Evolutionary conservation across 495 filamentous ascomycete genomes (phyloP).

Genomic region (Penicillium paxilli): DNA sequence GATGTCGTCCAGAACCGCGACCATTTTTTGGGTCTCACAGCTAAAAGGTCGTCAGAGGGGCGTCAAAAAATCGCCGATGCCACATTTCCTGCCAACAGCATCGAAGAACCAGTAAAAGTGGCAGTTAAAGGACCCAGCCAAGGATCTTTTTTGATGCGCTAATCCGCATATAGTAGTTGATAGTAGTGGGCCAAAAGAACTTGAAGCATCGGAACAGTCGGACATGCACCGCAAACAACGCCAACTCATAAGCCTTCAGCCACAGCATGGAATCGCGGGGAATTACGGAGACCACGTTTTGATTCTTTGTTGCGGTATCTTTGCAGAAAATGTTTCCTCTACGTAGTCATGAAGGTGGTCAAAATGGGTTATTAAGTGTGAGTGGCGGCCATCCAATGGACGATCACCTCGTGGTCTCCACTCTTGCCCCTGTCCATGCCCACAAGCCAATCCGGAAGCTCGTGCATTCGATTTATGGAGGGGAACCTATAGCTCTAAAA

Average conservation of each 20-base stretch:
- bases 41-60: neutral
- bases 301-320: too few species aligned
- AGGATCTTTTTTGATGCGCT: constrained; percentile 6
- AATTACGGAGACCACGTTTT: neutral
- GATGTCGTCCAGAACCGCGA: constrained; percentile 3
- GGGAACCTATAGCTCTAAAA: too few species aligned
- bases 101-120: neutral
- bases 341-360: neutral
- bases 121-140: neutral
- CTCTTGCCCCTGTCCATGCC: too few species aligned
- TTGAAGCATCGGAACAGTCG: neutral
- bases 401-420: too few species aligned
- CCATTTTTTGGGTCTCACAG: neutral
- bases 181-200: constrained; percentile 16
- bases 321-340: too few species aligned
- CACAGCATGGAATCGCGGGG: neutral
- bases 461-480: too few species aligned
- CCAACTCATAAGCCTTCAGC: too few species aligned
- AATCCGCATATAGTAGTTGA: constrained; percentile 24
- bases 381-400: too few species aligned
- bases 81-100: neutral
- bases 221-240: neutral
- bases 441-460: too few species aligned
- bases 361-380: neutral
- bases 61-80: neutral